These are phyloP conservation scores for Wallacemonas rigidus DNA, from an alignment of 208 protist species.

Conservation along the genomic window DNA sequence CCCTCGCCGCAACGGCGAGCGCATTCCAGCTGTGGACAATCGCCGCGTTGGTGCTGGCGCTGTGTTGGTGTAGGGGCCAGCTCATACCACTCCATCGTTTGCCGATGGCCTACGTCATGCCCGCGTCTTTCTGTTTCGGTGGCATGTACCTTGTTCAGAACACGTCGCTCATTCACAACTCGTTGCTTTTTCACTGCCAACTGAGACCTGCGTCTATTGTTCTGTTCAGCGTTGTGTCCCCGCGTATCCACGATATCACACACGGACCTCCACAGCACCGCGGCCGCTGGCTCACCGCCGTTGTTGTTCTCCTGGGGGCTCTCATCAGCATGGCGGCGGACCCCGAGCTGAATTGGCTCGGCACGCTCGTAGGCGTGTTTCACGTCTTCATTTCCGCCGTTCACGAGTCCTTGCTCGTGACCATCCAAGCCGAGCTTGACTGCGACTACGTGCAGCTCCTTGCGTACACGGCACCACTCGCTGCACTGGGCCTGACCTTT, in stretches of 20 bases:
- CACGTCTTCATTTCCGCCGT: constrained; percentile 4
- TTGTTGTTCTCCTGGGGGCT: neutral
- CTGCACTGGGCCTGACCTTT: constrained; percentile 7
- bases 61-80: neutral
- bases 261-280: neutral
- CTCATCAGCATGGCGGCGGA: neutral
- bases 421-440: constrained; percentile 4
- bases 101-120: constrained; percentile 3
- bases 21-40: constrained; percentile 1
- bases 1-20: constrained; percentile 3
- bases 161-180: constrained; percentile 8
- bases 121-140: constrained; percentile 2
- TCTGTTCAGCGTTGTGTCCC: neutral
- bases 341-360: constrained; percentile 10
- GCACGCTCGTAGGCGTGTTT: constrained; percentile 2
- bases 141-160: constrained; percentile 9
- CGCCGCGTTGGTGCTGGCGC: neutral
- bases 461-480: constrained; percentile 1
- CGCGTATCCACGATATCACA: neutral
- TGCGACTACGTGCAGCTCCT: constrained; percentile 8
- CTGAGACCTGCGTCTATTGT: neutral
- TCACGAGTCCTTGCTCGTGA: neutral
- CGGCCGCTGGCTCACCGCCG: neutral
- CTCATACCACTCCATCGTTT: neutral
- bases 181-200: constrained; percentile 14